Percentiles rank a stretch among this genome's conserved stretches.
Evolutionary conservation across 164 flowering plant species (phyloP).

Genomic region (Vitis vinifera): DNA sequence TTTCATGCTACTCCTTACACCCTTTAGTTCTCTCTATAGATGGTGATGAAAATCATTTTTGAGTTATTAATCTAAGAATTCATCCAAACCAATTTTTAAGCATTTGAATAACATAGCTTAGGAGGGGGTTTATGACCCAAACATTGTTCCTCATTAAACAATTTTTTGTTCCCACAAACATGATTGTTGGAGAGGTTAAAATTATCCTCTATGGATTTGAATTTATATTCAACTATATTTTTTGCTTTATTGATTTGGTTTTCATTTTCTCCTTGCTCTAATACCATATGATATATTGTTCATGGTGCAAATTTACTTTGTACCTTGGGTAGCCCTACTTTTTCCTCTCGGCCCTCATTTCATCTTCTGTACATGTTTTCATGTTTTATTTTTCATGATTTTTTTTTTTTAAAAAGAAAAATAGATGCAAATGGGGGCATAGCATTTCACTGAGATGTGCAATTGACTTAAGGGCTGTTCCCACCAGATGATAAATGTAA

Average conservation of each 20-base stretch:
- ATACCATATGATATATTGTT: no score
- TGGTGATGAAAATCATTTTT: constrained; percentile 48
- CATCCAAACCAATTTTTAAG: constrained; percentile 1
- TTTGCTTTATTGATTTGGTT: background rate
- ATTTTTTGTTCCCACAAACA: constrained; percentile 3
- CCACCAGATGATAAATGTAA: no score
- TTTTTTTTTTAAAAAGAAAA: no score
- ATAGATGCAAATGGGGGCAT: no score
- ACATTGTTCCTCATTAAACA: constrained; percentile 3
- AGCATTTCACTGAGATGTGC: no score
- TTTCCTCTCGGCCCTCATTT: no score
- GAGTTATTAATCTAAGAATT: constrained; percentile 8
- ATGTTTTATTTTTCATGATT: no score
- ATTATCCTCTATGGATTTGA: background rate
- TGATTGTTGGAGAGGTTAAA: background rate
- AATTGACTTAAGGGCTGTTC: no score
- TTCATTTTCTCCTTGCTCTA: background rate
- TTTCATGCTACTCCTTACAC: background rate
- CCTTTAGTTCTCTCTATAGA: constrained; percentile 15
- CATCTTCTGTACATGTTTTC: no score
- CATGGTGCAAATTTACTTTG: no score
- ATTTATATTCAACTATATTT: background rate
- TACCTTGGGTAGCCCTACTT: no score
- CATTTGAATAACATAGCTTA: constrained; percentile 27
- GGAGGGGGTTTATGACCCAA: constrained; percentile 9